Evolutionary conservation across 1,139 yeast species (phyloP).

Genomic region (Yamadazyma buinensis): DNA sequence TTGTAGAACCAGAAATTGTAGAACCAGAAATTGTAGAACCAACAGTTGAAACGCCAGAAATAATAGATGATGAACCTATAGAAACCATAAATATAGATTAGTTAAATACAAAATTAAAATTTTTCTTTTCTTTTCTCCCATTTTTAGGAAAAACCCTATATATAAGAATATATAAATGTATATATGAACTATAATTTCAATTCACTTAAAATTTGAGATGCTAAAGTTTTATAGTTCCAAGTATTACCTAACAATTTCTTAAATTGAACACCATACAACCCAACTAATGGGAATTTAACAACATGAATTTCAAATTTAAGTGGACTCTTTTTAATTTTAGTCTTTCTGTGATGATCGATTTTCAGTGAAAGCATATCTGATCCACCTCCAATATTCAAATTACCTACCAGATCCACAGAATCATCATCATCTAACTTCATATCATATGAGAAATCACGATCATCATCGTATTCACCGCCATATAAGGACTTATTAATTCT

Average conservation of each 20-base stretch:
- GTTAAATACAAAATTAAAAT: too few species aligned
- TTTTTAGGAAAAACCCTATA: not conserved
- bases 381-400: conserved; percentile 47
- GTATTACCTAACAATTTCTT: conserved; percentile 92
- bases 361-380: conserved; percentile 67
- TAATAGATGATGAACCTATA: too few species aligned
- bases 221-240: conserved; percentile 93
- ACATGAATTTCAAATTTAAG: conserved; percentile 88
- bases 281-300: conserved; percentile 88
- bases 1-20: not conserved
- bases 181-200: conserved; percentile 63
- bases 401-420: conserved; percentile 61
- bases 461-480: conserved; percentile 37
- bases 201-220: conserved; percentile 78
- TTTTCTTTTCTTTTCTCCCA: not conserved
- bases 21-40: too few species aligned
- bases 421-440: conserved; percentile 40
- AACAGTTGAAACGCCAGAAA: too few species aligned
- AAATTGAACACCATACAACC: conserved; percentile 91
- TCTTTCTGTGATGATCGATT: conserved; percentile 36
- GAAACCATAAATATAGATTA: too few species aligned
- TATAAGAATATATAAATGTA: conserved; percentile 1
- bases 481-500: conserved; percentile 33
- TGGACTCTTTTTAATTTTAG: conserved; percentile 37
- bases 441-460: conserved; percentile 23